Conservation (phyloP, 1,284 basidiomycete genomes). For the Sanghuangporus sanghuang region DNA sequence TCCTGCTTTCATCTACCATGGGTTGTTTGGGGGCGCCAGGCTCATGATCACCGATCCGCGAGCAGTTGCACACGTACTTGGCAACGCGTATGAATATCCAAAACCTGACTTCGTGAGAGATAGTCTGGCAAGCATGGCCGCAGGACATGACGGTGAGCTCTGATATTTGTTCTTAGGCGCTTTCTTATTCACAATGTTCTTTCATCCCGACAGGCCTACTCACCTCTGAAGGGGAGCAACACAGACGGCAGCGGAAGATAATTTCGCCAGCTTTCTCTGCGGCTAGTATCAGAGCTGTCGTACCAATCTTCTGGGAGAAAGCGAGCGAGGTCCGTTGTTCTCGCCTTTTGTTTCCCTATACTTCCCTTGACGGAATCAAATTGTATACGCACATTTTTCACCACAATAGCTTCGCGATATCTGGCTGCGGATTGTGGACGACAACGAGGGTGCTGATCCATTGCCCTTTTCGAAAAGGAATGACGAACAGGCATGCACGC, state of each 20-base stretch:
- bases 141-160: slow-evolving; percentile 32
- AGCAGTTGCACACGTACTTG: slow-evolving; percentile 57
- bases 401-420: slow-evolving; percentile 39
- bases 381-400: neutral
- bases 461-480: neutral
- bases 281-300: slow-evolving; percentile 47
- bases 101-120: slow-evolving; percentile 61
- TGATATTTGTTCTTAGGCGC: neutral
- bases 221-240: slow-evolving; percentile 41
- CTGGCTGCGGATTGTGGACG: slow-evolving; percentile 32
- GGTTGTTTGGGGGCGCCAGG: slow-evolving; percentile 47
- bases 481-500: slow-evolving; percentile 12
- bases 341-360: neutral
- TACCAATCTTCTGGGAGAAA: slow-evolving; percentile 61
- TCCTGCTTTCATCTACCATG: slow-evolving; percentile 47
- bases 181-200: neutral
- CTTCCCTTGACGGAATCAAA: neutral
- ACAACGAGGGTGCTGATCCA: neutral
- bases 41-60: slow-evolving; percentile 57
- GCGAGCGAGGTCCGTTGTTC: slow-evolving; percentile 43
- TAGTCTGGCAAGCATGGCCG: slow-evolving; percentile 49
- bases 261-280: slow-evolving; percentile 55
- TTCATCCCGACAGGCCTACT: slow-evolving; percentile 31
- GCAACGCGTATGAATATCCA: slow-evolving; percentile 55
- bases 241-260: slow-evolving; percentile 37